A percentile compares a stretch with the other conserved stretches of the same genome.
These are phyloP conservation scores for Dissoconium aciculare DNA, from an alignment of 2,329 filamentous ascomycete genomes.

Conservation along the genomic window DNA sequence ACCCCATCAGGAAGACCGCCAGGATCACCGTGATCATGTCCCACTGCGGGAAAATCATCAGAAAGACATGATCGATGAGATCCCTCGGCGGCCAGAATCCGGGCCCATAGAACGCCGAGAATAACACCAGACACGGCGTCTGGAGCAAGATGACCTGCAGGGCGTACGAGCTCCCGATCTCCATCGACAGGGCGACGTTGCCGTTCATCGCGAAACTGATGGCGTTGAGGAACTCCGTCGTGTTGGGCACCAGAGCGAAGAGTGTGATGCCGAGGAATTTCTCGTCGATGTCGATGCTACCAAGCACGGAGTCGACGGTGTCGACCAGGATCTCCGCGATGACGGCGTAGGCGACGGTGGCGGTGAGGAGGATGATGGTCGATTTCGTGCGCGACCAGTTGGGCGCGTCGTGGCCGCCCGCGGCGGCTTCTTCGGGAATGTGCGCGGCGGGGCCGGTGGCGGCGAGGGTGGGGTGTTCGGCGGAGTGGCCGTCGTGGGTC, in stretches of 20 bases:
- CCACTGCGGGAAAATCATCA: constrained; percentile 93
- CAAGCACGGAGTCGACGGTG: constrained; percentile 89
- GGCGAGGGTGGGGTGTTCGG: constrained; percentile 14
- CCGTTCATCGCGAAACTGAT: constrained; percentile 99
- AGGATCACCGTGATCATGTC: constrained; percentile 96
- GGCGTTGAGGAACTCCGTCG: constrained; percentile 95
- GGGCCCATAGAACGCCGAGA: constrained; percentile 59
- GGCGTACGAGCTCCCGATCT: constrained; percentile 94
- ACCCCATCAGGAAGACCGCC: constrained; percentile 88
- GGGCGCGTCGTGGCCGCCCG: constrained; percentile 76
- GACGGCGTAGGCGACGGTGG: constrained; percentile 85
- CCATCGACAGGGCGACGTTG: constrained; percentile 97
- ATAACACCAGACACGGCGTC: constrained; percentile 82
- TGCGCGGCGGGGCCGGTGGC: constrained; percentile 31
- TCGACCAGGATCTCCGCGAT: constrained; percentile 95
- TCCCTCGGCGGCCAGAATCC: constrained; percentile 41
- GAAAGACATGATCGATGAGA: constrained; percentile 51
- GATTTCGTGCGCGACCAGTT: constrained; percentile 95
- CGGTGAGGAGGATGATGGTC: constrained; percentile 70
- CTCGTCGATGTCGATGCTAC: constrained; percentile 81
- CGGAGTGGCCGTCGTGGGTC: neutral
- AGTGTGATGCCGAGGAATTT: constrained; percentile 95
- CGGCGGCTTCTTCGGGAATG: constrained; percentile 18
- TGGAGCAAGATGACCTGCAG: constrained; percentile 91
- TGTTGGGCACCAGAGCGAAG: constrained; percentile 94